A percentile compares a stretch with the other conserved stretches of the same genome.
Evolutionary conservation across 129 eudicot genomes (phyloP).

Genomic region (Centaurea solstitialis): DNA sequence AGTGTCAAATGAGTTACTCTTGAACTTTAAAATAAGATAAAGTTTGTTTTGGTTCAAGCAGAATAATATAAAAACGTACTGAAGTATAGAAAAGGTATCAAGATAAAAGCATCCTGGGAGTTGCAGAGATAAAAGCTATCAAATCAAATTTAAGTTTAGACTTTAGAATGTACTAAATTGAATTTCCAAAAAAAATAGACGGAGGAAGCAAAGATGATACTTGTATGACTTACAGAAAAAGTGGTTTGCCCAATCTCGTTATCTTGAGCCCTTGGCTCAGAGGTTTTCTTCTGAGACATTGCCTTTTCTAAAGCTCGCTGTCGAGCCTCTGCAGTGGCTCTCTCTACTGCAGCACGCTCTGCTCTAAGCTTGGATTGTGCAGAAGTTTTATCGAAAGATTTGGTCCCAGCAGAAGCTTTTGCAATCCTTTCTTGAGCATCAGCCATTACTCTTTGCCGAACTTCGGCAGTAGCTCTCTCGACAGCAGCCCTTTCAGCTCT

Average conservation of each 20-base stretch:
- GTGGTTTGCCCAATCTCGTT: conserved; percentile 45
- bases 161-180: too few relatives aligned
- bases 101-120: not conserved
- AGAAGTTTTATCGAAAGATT: conserved; percentile 52
- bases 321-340: conserved; percentile 92
- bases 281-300: conserved; percentile 52
- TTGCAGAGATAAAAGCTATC: not conserved
- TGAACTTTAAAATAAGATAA: not conserved
- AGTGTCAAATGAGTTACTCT: not conserved
- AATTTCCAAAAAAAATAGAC: not conserved
- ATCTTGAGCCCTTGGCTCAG: conserved; percentile 40
- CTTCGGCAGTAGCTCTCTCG: conserved; percentile 70
- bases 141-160: not conserved
- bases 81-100: not conserved
- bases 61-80: too few relatives aligned
- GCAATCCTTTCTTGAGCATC: conserved; percentile 63
- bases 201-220: not conserved
- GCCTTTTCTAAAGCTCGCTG: conserved; percentile 92
- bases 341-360: conserved; percentile 95
- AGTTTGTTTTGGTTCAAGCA: not conserved
- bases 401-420: conserved; percentile 44
- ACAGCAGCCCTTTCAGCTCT: conserved; percentile 77
- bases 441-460: conserved; percentile 63
- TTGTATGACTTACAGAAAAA: conserved; percentile 51
- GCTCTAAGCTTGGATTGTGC: conserved; percentile 66